These are phyloP conservation scores for Porcisia deanei DNA, from an alignment of 208 protist genomes.

Conservation along the genomic window DNA sequence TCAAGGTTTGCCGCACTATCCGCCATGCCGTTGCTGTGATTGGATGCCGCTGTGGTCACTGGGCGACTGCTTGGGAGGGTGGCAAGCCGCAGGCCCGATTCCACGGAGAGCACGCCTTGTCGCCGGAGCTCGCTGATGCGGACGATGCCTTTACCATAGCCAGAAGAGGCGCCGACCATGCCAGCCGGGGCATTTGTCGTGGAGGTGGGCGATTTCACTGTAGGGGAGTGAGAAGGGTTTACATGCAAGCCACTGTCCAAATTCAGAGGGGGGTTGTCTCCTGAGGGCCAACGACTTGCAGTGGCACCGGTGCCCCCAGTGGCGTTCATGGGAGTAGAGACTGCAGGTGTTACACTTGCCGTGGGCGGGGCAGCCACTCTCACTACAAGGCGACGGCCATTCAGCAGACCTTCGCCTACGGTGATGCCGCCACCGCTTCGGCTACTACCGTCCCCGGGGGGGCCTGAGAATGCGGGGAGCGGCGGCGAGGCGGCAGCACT, in stretches of 20 bases:
- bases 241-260: neutral
- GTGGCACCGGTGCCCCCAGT: neutral
- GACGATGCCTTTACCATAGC: slow-evolving; percentile 67
- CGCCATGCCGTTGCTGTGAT: neutral
- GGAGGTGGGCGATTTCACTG: neutral
- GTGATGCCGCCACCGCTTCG: slow-evolving; percentile 5
- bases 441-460: neutral
- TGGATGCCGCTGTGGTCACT: neutral
- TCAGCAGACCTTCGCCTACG: slow-evolving; percentile 10
- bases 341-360: neutral
- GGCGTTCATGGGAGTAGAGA: neutral
- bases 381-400: slow-evolving; percentile 17
- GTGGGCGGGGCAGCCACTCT: neutral
- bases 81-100: slow-evolving; percentile 17
- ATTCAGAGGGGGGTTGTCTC: neutral
- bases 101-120: slow-evolving; percentile 15
- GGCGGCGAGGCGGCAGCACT: neutral
- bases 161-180: neutral
- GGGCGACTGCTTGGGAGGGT: neutral
- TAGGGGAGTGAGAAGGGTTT: neutral
- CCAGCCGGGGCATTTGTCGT: neutral
- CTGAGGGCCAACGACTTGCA: neutral
- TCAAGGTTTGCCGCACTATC: neutral
- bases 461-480: neutral
- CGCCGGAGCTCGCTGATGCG: slow-evolving; percentile 71